Conservation (phyloP, 768 basidiomycete species). For the Leucosporidium yakuticum region DNA sequence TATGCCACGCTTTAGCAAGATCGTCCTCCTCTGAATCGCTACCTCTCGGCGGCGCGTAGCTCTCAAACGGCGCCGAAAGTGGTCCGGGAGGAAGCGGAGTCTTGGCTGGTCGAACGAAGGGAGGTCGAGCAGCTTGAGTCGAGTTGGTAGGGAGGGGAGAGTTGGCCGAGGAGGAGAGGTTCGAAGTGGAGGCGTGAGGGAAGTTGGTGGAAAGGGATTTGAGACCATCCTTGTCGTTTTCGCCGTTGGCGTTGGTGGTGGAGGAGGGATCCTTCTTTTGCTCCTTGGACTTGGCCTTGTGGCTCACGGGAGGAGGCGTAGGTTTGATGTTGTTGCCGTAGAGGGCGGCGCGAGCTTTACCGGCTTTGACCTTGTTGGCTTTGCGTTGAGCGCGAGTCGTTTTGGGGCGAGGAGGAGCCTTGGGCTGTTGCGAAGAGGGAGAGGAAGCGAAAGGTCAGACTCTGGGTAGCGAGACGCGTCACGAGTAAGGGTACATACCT, state of each 20-base stretch:
- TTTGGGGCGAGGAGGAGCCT: not conserved
- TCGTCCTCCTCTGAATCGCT: constrained; percentile 1
- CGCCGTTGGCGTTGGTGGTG: not conserved
- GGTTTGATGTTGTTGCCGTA: not conserved
- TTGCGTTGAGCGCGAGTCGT: not conserved
- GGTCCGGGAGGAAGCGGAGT: too few species aligned
- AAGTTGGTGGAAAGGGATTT: not conserved
- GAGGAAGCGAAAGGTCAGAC: not conserved
- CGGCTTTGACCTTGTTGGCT: not conserved
- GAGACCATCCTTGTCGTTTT: not conserved
- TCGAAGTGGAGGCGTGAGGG: not conserved
- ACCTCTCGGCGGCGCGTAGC: not conserved
- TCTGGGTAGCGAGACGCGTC: not conserved
- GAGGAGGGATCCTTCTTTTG: not conserved
- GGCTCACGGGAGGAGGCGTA: not conserved
- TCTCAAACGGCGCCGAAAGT: not conserved
- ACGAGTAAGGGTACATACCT: not conserved
- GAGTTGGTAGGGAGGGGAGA: not conserved
- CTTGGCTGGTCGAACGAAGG: not conserved
- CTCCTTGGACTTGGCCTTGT: not conserved
- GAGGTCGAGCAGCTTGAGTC: not conserved
- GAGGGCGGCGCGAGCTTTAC: not conserved
- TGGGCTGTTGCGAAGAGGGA: not conserved
- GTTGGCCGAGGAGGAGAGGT: not conserved
- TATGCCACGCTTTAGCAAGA: too few species aligned